A percentile compares a stretch with the other conserved stretches of the same genome.
phyloP scores from a whole-genome alignment of 768 basidiomycete species.

The Tulasnella sp. region DNA sequence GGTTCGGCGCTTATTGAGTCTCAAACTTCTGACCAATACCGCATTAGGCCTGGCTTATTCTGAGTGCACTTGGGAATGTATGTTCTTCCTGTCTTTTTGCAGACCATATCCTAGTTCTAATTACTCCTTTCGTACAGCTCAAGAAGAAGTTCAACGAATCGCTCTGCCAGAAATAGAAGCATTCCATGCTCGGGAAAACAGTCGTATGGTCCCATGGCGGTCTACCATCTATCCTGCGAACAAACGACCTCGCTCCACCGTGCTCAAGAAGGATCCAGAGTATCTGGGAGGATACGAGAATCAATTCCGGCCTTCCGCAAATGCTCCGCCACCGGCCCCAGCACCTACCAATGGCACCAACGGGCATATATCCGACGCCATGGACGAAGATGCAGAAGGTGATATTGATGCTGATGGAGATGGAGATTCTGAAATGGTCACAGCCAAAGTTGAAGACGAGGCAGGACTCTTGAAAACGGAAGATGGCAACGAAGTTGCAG shows the following conservation, averaged over 20 bases:
- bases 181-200: slow-evolving; percentile 13
- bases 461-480: background rate
- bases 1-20: background rate
- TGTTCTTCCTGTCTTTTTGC: slow-evolving; percentile 20
- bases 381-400: slow-evolving; percentile 1
- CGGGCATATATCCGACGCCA: slow-evolving; percentile 3
- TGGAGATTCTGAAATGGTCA: background rate
- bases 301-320: background rate
- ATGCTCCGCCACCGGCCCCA: background rate
- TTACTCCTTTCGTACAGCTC: slow-evolving; percentile 3
- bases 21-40: background rate
- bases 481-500: background rate
- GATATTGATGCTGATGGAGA: slow-evolving; percentile 11
- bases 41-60: slow-evolving; percentile 19
- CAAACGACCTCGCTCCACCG: slow-evolving; percentile 63
- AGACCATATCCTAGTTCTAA: background rate
- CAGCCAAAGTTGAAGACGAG: background rate
- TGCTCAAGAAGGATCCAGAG: slow-evolving; percentile 73
- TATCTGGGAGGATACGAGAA: slow-evolving; percentile 14
- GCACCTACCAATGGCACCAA: slow-evolving; percentile 1
- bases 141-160: slow-evolving; percentile 15
- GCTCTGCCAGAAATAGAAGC: slow-evolving; percentile 12
- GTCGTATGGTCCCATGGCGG: slow-evolving; percentile 15
- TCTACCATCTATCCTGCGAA: slow-evolving; percentile 40
- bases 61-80: slow-evolving; percentile 86